A percentile compares a stretch with the other conserved stretches of the same genome.
Conservation (phyloP, 2,329 filamentous ascomycete genomes). For the Alternaria triticimaculans region DNA sequence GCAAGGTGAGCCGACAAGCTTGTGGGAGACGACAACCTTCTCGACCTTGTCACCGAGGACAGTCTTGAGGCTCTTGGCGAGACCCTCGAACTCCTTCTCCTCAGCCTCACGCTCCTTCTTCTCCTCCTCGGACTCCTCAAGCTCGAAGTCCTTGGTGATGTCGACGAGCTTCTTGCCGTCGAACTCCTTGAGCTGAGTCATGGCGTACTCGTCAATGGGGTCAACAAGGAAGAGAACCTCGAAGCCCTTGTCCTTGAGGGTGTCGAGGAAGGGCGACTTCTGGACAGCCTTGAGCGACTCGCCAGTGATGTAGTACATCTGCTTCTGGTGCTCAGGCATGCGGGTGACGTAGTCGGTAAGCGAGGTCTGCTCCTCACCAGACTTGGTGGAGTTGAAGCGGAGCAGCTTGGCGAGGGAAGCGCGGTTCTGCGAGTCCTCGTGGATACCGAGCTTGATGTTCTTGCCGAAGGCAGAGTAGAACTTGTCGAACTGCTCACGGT, state of each 20-base stretch:
- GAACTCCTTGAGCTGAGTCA: slow-evolving; percentile 99
- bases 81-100: slow-evolving; percentile 96
- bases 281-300: slow-evolving; percentile 98
- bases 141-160: slow-evolving; percentile 99
- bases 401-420: slow-evolving; percentile 92
- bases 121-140: slow-evolving; percentile 99
- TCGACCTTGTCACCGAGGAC: slow-evolving; percentile 99
- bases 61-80: slow-evolving; percentile 98
- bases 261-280: slow-evolving; percentile 98
- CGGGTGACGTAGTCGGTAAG: slow-evolving; percentile 97
- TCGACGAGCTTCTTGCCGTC: slow-evolving; percentile 99
- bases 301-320: slow-evolving; percentile 99
- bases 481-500: slow-evolving; percentile 99
- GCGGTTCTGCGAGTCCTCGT: slow-evolving; percentile 99
- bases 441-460: slow-evolving; percentile 99
- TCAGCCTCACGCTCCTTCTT: slow-evolving; percentile 93
- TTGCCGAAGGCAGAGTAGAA: slow-evolving; percentile 99
- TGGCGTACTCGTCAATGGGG: slow-evolving; percentile 99
- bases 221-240: slow-evolving; percentile 99
- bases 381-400: slow-evolving; percentile 99
- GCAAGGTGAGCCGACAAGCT: slow-evolving; percentile 91
- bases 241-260: slow-evolving; percentile 98
- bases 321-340: slow-evolving; percentile 99
- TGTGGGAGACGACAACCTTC: slow-evolving; percentile 99
- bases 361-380: slow-evolving; percentile 92